A percentile compares a stretch with the other conserved stretches of the same genome.
Evolutionary conservation across 495 filamentous ascomycete genomes (phyloP).

Genomic region (Hypoxylon fragiforme): DNA sequence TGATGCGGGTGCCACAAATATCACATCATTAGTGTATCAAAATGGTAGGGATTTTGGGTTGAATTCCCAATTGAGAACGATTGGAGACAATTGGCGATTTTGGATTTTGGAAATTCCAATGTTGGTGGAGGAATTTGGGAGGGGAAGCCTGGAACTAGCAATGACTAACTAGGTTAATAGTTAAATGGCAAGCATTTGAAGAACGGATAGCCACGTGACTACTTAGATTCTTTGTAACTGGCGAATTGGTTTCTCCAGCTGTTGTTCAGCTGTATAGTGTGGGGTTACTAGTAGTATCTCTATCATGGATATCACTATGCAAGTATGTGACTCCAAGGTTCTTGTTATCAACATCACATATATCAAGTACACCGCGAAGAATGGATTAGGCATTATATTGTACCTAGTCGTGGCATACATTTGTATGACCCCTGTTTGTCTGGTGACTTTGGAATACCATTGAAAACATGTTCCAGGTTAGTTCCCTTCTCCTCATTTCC

Average conservation of each 20-base stretch:
- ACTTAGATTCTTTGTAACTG: too few relatives aligned
- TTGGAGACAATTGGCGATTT: not conserved
- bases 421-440: not conserved
- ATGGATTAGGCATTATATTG: too few relatives aligned
- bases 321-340: too few relatives aligned
- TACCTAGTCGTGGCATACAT: not conserved
- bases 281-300: too few relatives aligned
- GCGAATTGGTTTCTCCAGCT: too few relatives aligned
- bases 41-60: constrained; percentile 23
- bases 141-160: not conserved
- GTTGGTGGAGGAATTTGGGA: not conserved
- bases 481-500: constrained; percentile 2
- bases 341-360: too few relatives aligned
- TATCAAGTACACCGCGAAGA: too few relatives aligned
- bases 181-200: too few relatives aligned
- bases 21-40: constrained; percentile 30
- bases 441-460: not conserved
- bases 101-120: not conserved
- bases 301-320: too few relatives aligned
- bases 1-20: constrained; percentile 23
- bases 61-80: constrained; percentile 17
- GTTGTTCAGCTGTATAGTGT: too few relatives aligned
- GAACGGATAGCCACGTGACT: not conserved
- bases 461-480: constrained; percentile 30
- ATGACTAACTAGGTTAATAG: too few relatives aligned